A percentile compares a stretch with the other conserved stretches of the same genome.
phyloP scores from a whole-genome alignment of 2,329 filamentous ascomycete genomes.

The Tolypocladium ovalisporum region DNA sequence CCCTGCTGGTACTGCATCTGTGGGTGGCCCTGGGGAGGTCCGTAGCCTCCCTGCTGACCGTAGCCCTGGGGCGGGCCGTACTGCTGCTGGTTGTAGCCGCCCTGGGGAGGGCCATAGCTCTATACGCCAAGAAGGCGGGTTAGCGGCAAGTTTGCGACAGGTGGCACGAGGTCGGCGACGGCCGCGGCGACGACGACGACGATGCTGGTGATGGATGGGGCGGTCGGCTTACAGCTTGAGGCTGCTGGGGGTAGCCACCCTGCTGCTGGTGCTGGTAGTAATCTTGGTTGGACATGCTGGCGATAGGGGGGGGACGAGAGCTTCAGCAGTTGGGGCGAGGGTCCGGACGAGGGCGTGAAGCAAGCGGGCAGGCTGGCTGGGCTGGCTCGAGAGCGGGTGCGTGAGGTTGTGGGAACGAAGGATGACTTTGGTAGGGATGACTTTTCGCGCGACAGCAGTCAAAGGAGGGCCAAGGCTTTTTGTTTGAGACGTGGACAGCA shows the following conservation, averaged over 20 bases:
- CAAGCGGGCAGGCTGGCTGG: background rate
- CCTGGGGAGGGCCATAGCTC: background rate
- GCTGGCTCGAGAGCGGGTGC: background rate
- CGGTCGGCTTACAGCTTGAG: conserved; percentile 23
- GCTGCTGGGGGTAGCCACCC: conserved; percentile 28
- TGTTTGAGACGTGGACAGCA: background rate
- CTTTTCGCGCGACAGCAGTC: background rate
- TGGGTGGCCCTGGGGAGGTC: conserved; percentile 24
- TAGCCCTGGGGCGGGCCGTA: conserved; percentile 11
- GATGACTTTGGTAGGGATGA: background rate
- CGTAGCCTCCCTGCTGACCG: conserved; percentile 19
- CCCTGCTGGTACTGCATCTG: conserved; percentile 34
- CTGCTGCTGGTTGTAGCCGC: background rate
- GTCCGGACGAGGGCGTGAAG: background rate
- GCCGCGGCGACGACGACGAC: background rate
- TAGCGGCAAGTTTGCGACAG: background rate
- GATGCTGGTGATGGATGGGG: background rate
- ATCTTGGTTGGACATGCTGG: conserved; percentile 28
- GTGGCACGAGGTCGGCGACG: background rate
- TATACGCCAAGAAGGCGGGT: background rate
- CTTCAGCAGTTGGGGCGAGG: background rate
- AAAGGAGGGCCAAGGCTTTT: background rate
- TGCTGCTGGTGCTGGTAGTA: conserved; percentile 25
- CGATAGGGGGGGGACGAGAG: background rate
- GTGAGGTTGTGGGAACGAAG: background rate